phyloP scores from a whole-genome alignment of 805 yeast genomes.

The Kodamaea hsintzibuensis region DNA sequence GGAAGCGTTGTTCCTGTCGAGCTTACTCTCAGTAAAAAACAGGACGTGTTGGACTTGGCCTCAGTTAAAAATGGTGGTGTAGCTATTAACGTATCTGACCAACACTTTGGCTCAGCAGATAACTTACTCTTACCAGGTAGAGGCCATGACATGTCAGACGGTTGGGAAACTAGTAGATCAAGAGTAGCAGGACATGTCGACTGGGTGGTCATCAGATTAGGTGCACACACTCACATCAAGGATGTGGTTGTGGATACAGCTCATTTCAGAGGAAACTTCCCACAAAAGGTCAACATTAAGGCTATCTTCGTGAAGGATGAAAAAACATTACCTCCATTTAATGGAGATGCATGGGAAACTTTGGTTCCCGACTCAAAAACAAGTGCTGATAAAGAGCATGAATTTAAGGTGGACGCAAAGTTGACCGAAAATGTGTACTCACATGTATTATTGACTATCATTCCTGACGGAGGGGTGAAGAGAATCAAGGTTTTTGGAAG shows the following conservation, averaged over 20 bases:
- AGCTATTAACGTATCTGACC: slow-evolving; percentile 80
- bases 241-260: slow-evolving; percentile 84
- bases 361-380: slow-evolving; percentile 72
- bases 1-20: slow-evolving; percentile 72
- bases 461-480: slow-evolving; percentile 97
- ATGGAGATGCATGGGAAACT: slow-evolving; percentile 55
- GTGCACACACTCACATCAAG: slow-evolving; percentile 58
- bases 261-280: slow-evolving; percentile 92
- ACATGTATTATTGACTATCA: slow-evolving; percentile 77
- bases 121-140: slow-evolving; percentile 90
- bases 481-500: slow-evolving; percentile 82
- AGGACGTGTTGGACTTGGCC: slow-evolving; percentile 62
- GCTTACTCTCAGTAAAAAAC: slow-evolving; percentile 2
- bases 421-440: slow-evolving; percentile 38
- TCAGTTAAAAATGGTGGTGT: slow-evolving; percentile 87
- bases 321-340: slow-evolving; percentile 40
- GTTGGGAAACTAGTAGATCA: slow-evolving; percentile 96
- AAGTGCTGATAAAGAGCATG: slow-evolving; percentile 82
- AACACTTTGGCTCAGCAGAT: slow-evolving; percentile 92
- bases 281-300: slow-evolving; percentile 73
- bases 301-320: slow-evolving; percentile 45
- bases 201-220: slow-evolving; percentile 86
- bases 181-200: slow-evolving; percentile 82
- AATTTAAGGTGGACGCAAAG: slow-evolving; percentile 37
- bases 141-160: slow-evolving; percentile 95